A percentile compares a stretch with the other conserved stretches of the same genome.
Conservation (phyloP, 2,329 filamentous ascomycete genomes). For the Pseudovirgaria hyperparasitica region DNA sequence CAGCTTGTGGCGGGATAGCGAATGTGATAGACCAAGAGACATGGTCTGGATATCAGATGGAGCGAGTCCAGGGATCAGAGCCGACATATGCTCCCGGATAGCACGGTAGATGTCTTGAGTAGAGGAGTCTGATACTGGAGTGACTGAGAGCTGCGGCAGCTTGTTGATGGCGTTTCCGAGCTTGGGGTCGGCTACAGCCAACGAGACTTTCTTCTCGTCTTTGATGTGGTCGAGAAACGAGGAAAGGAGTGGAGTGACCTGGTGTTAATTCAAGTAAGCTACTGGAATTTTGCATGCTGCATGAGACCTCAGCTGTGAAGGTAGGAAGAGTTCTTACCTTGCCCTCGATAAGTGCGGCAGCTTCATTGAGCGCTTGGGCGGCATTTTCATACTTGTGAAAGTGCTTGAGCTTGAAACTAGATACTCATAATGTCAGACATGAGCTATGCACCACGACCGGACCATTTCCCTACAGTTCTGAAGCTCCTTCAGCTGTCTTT, state of each 20-base stretch:
- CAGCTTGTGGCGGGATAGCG: constrained; percentile 82
- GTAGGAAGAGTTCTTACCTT: constrained; percentile 37
- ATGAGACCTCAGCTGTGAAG: constrained; percentile 1
- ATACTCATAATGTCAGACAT: constrained; percentile 1
- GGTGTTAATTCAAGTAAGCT: constrained; percentile 8
- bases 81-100: constrained; percentile 80
- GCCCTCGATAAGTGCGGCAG: constrained; percentile 75
- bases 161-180: constrained; percentile 85
- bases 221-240: constrained; percentile 79
- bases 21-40: constrained; percentile 92
- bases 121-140: constrained; percentile 66
- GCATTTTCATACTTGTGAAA: constrained; percentile 84
- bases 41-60: constrained; percentile 85
- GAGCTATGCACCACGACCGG: no score
- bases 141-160: constrained; percentile 75
- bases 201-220: constrained; percentile 91
- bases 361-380: constrained; percentile 79
- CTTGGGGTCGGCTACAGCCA: constrained; percentile 89
- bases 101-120: constrained; percentile 87
- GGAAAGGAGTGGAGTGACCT: constrained; percentile 77
- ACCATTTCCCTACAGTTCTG: no score
- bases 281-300: constrained; percentile 4
- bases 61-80: constrained; percentile 77
- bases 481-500: constrained; percentile 69
- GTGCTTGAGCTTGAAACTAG: constrained; percentile 86